phyloP scores from a whole-genome alignment of 2,329 filamentous ascomycete species.

The Aspergillus fijiensis region DNA sequence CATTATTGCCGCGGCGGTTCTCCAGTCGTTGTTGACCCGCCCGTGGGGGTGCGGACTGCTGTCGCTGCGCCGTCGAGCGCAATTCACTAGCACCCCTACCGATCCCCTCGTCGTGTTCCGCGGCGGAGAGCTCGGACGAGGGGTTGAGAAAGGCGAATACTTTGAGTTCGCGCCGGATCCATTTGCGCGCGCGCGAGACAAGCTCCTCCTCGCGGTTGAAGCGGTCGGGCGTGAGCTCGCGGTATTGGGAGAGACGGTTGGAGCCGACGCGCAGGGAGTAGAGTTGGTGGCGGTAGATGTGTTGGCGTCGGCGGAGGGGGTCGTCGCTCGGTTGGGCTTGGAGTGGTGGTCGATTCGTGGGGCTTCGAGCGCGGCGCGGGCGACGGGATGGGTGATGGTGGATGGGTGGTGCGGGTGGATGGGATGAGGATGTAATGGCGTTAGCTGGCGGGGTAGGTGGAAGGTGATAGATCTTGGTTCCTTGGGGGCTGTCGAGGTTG shows the following conservation, averaged over 20 bases:
- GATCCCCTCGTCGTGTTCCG: constrained; percentile 4
- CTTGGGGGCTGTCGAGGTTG: constrained; percentile 54
- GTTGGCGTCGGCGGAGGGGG: constrained; percentile 61
- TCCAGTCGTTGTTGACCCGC: constrained; percentile 35
- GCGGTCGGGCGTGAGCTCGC: constrained; percentile 66
- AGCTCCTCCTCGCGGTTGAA: constrained; percentile 67
- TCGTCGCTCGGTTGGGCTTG: constrained; percentile 36
- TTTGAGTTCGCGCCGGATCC: constrained; percentile 78
- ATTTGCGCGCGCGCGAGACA: constrained; percentile 73
- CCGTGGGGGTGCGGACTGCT: constrained; percentile 11
- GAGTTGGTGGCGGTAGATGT: constrained; percentile 69
- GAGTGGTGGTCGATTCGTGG: constrained; percentile 4
- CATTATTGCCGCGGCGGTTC: constrained; percentile 61
- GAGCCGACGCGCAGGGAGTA: constrained; percentile 81
- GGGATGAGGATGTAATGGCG: constrained; percentile 14
- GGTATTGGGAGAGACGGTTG: constrained; percentile 74
- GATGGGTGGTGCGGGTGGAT: constrained; percentile 6
- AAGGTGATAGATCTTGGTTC: constrained; percentile 60
- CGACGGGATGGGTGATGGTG: constrained; percentile 17
- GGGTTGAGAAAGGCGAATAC: constrained; percentile 73
- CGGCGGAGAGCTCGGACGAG: constrained; percentile 22
- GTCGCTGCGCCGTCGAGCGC: background rate
- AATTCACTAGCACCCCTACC: background rate
- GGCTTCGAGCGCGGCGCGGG: constrained; percentile 25
- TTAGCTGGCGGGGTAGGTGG: constrained; percentile 29